Conservation (phyloP, 1,139 yeast genomes). For the Arxiozyma slooffiae region DNA sequence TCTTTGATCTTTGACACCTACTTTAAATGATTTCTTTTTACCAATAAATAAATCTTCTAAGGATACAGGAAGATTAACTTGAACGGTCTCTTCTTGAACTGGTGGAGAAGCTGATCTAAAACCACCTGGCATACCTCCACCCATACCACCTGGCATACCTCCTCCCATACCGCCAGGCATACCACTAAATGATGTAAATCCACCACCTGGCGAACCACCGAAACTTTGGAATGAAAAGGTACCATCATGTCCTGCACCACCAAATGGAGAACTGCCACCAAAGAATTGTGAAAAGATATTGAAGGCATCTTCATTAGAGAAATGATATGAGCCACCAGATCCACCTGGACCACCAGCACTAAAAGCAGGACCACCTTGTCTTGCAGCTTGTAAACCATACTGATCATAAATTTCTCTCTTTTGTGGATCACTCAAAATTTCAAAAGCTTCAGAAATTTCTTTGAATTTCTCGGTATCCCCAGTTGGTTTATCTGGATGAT, state of each 20-base stretch:
- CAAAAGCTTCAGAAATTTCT: slow-evolving; percentile 81
- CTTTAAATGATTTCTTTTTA: slow-evolving; percentile 76
- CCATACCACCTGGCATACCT: slow-evolving; percentile 37
- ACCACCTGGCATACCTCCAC: slow-evolving; percentile 34
- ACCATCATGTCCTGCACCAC: slow-evolving; percentile 12
- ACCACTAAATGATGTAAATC: slow-evolving; percentile 8
- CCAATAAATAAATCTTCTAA: slow-evolving; percentile 81
- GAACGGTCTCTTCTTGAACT: slow-evolving; percentile 57
- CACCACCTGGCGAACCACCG: slow-evolving; percentile 12
- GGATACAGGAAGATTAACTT: slow-evolving; percentile 70
- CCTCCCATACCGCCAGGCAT: slow-evolving; percentile 17
- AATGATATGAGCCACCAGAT: slow-evolving; percentile 51
- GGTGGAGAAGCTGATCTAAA: slow-evolving; percentile 30
- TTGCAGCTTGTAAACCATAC: slow-evolving; percentile 76
- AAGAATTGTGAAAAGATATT: slow-evolving; percentile 49
- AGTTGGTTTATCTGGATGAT: slow-evolving; percentile 90
- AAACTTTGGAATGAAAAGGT: slow-evolving; percentile 33
- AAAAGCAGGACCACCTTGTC: slow-evolving; percentile 69
- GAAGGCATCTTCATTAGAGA: slow-evolving; percentile 74
- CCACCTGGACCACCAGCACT: slow-evolving; percentile 45
- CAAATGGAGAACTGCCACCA: slow-evolving; percentile 21
- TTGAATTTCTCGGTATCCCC: slow-evolving; percentile 92
- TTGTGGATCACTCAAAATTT: slow-evolving; percentile 70
- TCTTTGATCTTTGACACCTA: slow-evolving; percentile 61
- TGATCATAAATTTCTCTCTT: slow-evolving; percentile 80